Base-by-base conservation (phyloP, 2,329 filamentous ascomycete genomes). In the Daldinia sp. region DNA sequence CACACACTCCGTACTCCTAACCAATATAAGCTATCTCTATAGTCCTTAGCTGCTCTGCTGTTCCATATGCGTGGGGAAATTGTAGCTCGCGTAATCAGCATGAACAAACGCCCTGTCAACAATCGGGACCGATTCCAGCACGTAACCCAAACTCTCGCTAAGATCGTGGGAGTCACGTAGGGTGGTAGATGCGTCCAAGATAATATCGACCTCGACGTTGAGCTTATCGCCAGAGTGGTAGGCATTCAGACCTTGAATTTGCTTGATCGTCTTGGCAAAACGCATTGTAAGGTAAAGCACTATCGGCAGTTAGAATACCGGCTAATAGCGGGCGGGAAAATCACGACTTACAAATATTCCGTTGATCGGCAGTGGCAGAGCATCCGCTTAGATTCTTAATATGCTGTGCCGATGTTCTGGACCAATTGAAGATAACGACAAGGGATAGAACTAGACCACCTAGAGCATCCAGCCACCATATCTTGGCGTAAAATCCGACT, bases 241-340 rank as follows among this genome's bases (percentile, higher is more conserved):
- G 1, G 93, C 93, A 73, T 94, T 90, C 63, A 96, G 82, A 35
- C 93, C 93, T 78, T 96, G 93, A 68, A 97, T 96, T 77, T 93
- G 90, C 76, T 89, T 89, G 76, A 98, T 97, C 12, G 92, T 92
- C 73, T 92, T 93, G 51, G 94, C 94, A 77, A 97, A 97, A 20
- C 94, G 91, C 92, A 97, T 97, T 1, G 94, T 96, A 73, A 97
- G 87, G 81, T 98, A 98, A 0, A 97, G 85, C 23, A 97, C 80
- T 83, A 48, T 53, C 39, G 56, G 59, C 60, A 54, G 61, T 54
- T 60, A 70, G 61, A 39, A 58, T 35, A 4, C 9, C 6, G 35
- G n/a, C 26, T 60, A 23, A 46, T 12, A 30, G 37, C 13, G 28
- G 35, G 20, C 20, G 15, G 23, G 20, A 20, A 37, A 18, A 13